Percentiles rank a stretch among this genome's conserved stretches.
phyloP scores from a whole-genome alignment of 164 flowering plant species.

The Cinnamomum micranthum region DNA sequence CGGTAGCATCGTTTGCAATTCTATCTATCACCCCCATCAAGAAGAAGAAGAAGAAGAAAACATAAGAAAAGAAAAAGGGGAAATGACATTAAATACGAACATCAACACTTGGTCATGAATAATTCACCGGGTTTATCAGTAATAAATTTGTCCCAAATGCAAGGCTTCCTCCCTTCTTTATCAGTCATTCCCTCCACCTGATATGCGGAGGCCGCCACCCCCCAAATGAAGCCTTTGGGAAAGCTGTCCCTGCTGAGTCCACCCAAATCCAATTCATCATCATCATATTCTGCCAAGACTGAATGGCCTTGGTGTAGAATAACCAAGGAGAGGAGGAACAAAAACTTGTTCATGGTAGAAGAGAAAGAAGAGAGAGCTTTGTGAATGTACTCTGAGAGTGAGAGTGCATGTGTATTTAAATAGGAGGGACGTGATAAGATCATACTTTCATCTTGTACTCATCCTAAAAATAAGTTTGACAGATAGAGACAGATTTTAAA shows the following conservation, averaged over 20 bases:
- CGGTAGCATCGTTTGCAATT: constrained; percentile 35
- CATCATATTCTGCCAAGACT: neutral
- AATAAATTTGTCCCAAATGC: constrained; percentile 57
- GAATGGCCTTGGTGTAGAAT: neutral
- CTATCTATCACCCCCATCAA: constrained; percentile 25
- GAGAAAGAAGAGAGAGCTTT: too few species aligned
- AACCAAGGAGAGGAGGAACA: neutral
- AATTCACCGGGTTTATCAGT: constrained; percentile 12
- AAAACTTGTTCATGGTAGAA: neutral
- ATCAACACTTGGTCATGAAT: neutral
- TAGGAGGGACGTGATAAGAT: too few species aligned
- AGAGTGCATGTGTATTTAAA: too few species aligned
- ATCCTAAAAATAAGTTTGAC: too few species aligned
- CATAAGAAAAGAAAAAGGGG: neutral
- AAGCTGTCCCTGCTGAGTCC: constrained; percentile 25
- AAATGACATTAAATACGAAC: neutral
- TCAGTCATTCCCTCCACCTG: constrained; percentile 60
- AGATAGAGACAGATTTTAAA: too few species aligned
- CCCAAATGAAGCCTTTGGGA: constrained; percentile 47
- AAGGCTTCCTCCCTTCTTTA: constrained; percentile 50
- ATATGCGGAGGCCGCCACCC: constrained; percentile 57
- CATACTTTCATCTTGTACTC: too few species aligned
- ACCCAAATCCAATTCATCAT: neutral
- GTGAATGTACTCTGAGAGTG: too few species aligned
- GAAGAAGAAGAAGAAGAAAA: neutral